Base-by-base conservation (phyloP, 164 flowering plant species). In the Litsea cubeba region DNA sequence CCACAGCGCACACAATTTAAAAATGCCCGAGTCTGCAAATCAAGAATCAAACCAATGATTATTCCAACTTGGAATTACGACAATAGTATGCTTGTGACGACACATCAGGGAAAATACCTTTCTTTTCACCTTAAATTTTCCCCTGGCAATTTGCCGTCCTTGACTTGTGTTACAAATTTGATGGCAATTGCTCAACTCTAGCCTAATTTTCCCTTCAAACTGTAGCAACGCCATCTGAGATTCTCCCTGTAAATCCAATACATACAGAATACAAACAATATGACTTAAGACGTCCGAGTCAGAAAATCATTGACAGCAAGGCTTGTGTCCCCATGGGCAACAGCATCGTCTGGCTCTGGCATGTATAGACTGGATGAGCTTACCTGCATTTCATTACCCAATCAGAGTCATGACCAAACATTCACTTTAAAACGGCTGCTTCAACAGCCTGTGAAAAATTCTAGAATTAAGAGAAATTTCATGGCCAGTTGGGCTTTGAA, bases 341-440 rank as follows among this genome's bases (percentile, higher is more conserved):
- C 99, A 0, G 99, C 99, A 83, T 95, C 99, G 50, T 93, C 99
- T 11, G 97, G 97, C 70, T 95, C 99, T 5, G 99, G 98, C 89
- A 93, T 91, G 86, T 63, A 91, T 40, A 95, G 89, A 78, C 85
- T 89, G 2, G 92, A 82, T 5, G 88, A 82, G 11, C 95, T 88
- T 68, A 85, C 90, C 97, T 92, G 91, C 83, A 81, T 2, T 74
- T 69, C 60, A 75, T 67, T 8, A 40, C 46, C 46, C 46, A 40
- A 40, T 40, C 46, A 40, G 10, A 30, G 15, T 67, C 46, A 40
- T 8, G 46, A 40, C 11, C 46, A 40, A 40, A 17, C 46, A 7
- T 40, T 40, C 46, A 40, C 46, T 40, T 40, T 40, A 40, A 40
- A 40, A 8, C 10, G 46, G 46, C 46, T 40, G 11, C 46, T 40